phyloP scores from a whole-genome alignment of 129 eudicot species.

The Tagetes patula region DNA sequence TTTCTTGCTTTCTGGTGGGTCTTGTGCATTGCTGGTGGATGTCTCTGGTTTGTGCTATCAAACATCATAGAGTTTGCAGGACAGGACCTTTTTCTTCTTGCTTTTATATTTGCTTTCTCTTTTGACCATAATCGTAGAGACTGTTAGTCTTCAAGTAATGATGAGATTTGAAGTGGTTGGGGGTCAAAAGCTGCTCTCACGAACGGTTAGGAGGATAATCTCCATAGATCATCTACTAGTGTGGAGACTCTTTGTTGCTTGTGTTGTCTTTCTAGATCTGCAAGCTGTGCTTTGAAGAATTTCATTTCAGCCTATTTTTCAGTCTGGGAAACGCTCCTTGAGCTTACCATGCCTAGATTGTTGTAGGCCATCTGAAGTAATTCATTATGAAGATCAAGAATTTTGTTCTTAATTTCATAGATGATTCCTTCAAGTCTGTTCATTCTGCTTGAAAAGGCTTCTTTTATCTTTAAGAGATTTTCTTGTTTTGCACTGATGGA shows the following conservation, averaged over 20 bases:
- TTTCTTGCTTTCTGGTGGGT: too few species aligned
- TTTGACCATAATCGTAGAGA: too few species aligned
- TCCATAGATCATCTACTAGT: not conserved
- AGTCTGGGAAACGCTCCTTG: not conserved
- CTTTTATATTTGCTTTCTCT: too few species aligned
- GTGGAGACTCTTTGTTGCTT: not conserved
- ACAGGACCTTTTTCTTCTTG: too few species aligned
- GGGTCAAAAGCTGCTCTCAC: not conserved
- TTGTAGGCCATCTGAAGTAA: not conserved
- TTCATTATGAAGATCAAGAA: not conserved
- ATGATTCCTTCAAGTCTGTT: not conserved
- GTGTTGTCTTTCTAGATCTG: not conserved
- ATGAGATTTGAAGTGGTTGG: too few species aligned
- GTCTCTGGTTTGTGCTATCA: too few species aligned
- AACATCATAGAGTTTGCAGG: too few species aligned
- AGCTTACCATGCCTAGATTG: not conserved
- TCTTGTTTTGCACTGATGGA: not conserved
- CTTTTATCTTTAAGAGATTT: too few species aligned
- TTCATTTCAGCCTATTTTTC: not conserved
- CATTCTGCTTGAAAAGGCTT: not conserved
- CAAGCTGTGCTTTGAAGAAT: not conserved
- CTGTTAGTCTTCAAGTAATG: too few species aligned
- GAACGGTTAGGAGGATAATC: not conserved
- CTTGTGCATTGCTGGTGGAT: too few species aligned
- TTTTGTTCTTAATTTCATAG: not conserved